Base-by-base conservation (phyloP, 2,329 filamentous ascomycete genomes). In the Talaromyces atroroseus region DNA sequence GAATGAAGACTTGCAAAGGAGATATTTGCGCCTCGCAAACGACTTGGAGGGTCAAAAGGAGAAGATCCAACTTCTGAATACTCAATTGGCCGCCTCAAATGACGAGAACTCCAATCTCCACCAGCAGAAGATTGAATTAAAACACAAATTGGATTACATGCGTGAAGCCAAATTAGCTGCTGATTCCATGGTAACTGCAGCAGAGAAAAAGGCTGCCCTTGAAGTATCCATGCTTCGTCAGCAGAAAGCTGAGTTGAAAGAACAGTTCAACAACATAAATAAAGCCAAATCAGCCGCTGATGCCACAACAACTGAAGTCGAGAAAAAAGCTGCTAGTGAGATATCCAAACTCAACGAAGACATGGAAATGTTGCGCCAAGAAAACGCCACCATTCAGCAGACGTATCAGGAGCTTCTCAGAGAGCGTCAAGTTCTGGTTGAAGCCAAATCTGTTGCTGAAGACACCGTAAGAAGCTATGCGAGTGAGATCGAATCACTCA, bases 71-170 rank as follows among this genome's bases (percentile, higher is more conserved):
- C 2, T 1, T 12, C 23, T 52, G 16, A 29, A 18, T 16, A 10
- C 21, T 14, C 38, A 46, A 12, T 20, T 51, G 8, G 34, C 32
- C 24, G 16, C 54, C 26, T 20, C 23, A 38, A 23, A 52, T 34
- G 20, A 57, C 14, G 54, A 52, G 12, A 32, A 42, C 23, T 32
- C 23, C 32, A 26, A 34, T 11, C 54, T 56, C 44, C 42, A 38
- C 6, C 34, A 36, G 16, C 20, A 49, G 23, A 10, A 11, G 8
- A 26, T 26, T 16, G n/a, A 47, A 11, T 20, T 47, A 16, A 18
- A 52, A 20, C 29, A 26, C 16, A 16, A 56, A 6, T 21, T 56
- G 18, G 18, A 44, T 10, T 42, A 21, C 14, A 23, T 47, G 23
- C 54, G 40, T 26, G 21, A 50, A 14, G 26, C 18, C 40, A 49